A percentile compares a stretch with the other conserved stretches of the same genome.
Evolutionary conservation across 176 grass and related monocot species (phyloP).

Genomic region (Pharus latifolius): DNA sequence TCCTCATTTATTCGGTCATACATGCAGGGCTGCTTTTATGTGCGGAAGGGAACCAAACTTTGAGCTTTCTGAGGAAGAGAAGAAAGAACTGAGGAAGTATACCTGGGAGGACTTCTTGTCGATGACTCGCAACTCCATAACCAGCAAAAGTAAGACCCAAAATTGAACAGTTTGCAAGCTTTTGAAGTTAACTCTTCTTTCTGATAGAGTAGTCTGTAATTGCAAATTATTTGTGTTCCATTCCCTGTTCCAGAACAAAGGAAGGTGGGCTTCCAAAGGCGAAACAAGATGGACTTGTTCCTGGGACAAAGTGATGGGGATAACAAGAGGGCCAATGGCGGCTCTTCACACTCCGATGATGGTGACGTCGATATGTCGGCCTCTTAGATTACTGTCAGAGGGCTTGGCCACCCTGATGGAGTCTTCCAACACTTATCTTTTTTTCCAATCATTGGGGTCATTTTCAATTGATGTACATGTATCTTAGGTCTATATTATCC

Average conservation of each 20-base stretch:
- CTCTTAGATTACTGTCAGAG: slow-evolving; percentile 26
- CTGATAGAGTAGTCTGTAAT: background rate
- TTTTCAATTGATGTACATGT: background rate
- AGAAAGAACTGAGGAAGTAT: slow-evolving; percentile 58
- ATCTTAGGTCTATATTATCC: slow-evolving; percentile 15
- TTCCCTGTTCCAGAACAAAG: slow-evolving; percentile 52
- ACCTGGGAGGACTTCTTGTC: slow-evolving; percentile 79
- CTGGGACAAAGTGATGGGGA: slow-evolving; percentile 41
- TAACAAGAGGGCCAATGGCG: slow-evolving; percentile 32
- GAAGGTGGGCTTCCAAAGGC: slow-evolving; percentile 42
- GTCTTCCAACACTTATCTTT: background rate
- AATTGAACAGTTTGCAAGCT: background rate
- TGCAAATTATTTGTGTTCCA: slow-evolving; percentile 9
- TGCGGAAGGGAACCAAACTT: slow-evolving; percentile 97
- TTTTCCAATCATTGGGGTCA: too few species aligned
- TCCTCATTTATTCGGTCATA: too few species aligned
- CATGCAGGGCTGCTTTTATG: slow-evolving; percentile 88
- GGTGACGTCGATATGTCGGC: slow-evolving; percentile 42
- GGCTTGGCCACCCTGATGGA: background rate
- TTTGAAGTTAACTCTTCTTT: background rate
- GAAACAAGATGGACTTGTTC: slow-evolving; percentile 36
- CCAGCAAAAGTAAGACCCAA: slow-evolving; percentile 74
- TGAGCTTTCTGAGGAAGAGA: slow-evolving; percentile 68
- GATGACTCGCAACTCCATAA: slow-evolving; percentile 79
- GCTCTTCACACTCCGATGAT: slow-evolving; percentile 65